Evolutionary conservation across 2,329 filamentous ascomycete genomes (phyloP), one percentile per base, ranked within the genome.

Genomic region (Emmonsia crescens): DNA sequence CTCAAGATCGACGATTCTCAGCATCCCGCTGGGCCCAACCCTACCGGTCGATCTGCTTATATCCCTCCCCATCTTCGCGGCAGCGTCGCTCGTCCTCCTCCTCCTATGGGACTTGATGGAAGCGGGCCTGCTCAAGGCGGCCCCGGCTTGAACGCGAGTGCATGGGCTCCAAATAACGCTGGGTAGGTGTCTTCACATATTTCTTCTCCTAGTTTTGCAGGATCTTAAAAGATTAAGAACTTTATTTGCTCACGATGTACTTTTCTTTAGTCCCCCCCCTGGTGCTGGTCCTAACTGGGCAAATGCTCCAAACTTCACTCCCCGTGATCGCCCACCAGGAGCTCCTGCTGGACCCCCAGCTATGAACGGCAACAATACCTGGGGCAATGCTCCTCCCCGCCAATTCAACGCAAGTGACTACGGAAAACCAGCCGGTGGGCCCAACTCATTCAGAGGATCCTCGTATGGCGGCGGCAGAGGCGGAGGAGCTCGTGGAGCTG

Each of bases 41-140:
- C 74, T 74, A 73, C 74, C 64, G 81, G 82, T 68, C 84, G 83
- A 71, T 79, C 82, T 73, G 81, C 84, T 68, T 87, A 87, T 75
- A 86, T 87, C 68, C 84, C 84, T 70, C 84, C 84, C 69, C 84
- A 87, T 74, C 80, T 86, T 66, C 82, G 84, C 67, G 71, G 73
- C 60, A 74, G 73, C 54, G 64, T 60, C 38, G 63, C 63, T 63
- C 63, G 63, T 57, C 68, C 69, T 60, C 68, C 68, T 63, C 72
- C 73, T 62, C 71, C 73, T 40, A 71, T 70, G 51, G 65, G 63
- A 54, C 73, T 77, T 66, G 77, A 78, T 65, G 75, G 74, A 55
- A 66, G 70, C 62, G 69, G 67, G 51, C 65, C 70, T 60, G 69
- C 72, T 59, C 64, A 65, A 16, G 65, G 48, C 59, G 68, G 68